Percentiles rank a stretch among this genome's conserved stretches.
Conservation (phyloP, 2,329 filamentous ascomycete genomes). For the Aspergillus ruber region DNA sequence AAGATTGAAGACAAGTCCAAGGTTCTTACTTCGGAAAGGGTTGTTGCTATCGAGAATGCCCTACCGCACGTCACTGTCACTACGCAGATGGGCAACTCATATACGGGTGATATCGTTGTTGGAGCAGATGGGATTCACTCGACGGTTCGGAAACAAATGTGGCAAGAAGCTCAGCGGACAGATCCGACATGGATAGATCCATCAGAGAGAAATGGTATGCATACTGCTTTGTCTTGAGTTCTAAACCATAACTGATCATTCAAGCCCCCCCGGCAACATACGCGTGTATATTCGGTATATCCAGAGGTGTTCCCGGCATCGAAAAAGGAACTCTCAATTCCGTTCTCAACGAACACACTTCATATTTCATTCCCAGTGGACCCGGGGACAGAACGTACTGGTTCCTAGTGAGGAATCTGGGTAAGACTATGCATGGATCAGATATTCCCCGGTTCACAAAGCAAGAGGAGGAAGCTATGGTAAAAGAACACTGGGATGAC, state of each 20-base stretch:
- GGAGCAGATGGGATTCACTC: constrained; percentile 41
- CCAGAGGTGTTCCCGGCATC: constrained; percentile 6
- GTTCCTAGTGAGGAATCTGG: constrained; percentile 16
- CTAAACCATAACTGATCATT: not conserved
- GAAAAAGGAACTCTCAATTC: constrained; percentile 9
- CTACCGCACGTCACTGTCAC: constrained; percentile 4
- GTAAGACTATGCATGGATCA: constrained; percentile 9
- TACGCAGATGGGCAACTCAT: constrained; percentile 7
- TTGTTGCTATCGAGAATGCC: constrained; percentile 4
- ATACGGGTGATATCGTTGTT: constrained; percentile 29
- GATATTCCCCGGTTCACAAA: constrained; percentile 17
- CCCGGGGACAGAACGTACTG: constrained; percentile 17
- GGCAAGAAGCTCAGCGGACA: constrained; percentile 7
- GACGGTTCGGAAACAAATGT: constrained; percentile 30
- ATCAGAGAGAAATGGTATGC: constrained; percentile 8
- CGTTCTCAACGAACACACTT: constrained; percentile 13
- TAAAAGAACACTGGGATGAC: constrained; percentile 10
- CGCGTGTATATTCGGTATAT: constrained; percentile 22
- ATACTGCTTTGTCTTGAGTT: not conserved
- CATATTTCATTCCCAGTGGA: constrained; percentile 13
- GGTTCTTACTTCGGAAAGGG: constrained; percentile 12
- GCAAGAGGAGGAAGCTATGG: constrained; percentile 12
- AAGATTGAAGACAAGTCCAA: constrained; percentile 17
- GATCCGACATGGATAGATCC: constrained; percentile 13
- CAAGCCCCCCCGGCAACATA: constrained; percentile 17